These are phyloP conservation scores for Phytopythium sindhum DNA, from an alignment of 352 stramenopile genomes.

Conservation along the genomic window DNA sequence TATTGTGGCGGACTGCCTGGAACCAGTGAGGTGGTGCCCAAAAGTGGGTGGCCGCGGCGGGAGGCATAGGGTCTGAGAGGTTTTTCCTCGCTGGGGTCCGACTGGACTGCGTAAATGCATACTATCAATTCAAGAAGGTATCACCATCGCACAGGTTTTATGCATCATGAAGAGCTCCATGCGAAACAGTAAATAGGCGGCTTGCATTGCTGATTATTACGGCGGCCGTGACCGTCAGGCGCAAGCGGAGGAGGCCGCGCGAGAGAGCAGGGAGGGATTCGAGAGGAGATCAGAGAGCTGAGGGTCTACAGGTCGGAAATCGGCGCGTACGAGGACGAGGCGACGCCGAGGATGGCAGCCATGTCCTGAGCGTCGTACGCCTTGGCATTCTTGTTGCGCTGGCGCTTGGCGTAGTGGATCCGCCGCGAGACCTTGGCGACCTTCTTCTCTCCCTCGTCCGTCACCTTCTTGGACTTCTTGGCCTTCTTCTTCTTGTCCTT, in stretches of 20 bases:
- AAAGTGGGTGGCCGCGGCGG: conserved; percentile 4
- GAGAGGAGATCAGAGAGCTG: too few relatives aligned
- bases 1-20: not conserved
- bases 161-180: not conserved
- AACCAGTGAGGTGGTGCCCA: conserved; percentile 9
- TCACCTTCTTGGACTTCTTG: conserved; percentile 60
- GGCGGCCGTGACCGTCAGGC: too few relatives aligned
- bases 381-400: conserved; percentile 87
- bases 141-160: not conserved
- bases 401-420: conserved; percentile 78
- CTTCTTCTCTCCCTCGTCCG: conserved; percentile 20
- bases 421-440: conserved; percentile 43
- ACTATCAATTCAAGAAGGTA: not conserved
- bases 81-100: not conserved
- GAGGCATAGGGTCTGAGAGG: not conserved
- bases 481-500: conserved; percentile 56
- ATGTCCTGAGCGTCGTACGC: conserved; percentile 80
- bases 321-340: conserved; percentile 29
- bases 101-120: not conserved
- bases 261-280: too few relatives aligned
- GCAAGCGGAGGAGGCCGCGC: too few relatives aligned
- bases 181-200: not conserved
- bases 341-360: conserved; percentile 80
- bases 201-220: not conserved
- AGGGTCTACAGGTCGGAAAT: not conserved